Base-by-base conservation (phyloP, 768 basidiomycete species). In the Agaricus blazei region DNA sequence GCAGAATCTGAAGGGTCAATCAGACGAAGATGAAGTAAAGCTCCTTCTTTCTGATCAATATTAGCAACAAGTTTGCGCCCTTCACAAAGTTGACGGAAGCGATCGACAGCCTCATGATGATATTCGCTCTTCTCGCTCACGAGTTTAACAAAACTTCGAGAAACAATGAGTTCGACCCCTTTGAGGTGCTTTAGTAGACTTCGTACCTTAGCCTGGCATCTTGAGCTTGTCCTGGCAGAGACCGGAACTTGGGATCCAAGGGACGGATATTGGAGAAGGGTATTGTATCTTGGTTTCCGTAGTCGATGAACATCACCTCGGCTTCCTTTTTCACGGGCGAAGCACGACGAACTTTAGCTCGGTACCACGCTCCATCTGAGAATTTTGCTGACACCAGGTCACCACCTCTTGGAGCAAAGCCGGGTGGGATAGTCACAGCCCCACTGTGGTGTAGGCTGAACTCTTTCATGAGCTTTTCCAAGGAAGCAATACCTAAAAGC, bases 1-100 rank as follows among this genome's bases (percentile, higher is more conserved):
- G 76, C 70, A 2, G 90, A 84, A 70, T 93, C 88, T 26, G 76
- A 67, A 1, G 96, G 90, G 66, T 98, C 95, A 58, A 97, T 96
- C 36, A 99, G 82, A 47, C 96, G 89, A 52, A 99, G 82, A 69
- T 97, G 93, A 28, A 95, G 75, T 1, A 86, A 64, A 23, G 78
- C 61, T 26, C 89, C 87, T 64, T 97, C 96, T 64, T 77, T 85
- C 64, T 87, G 81, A 68, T 99, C 97, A 56, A 94, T 75, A 71
- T 95, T 98, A n/a, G 94, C 97, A 48, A 98, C 75, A n/a, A 98
- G 79, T 65, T 94, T 94, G 51, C 93, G 87, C n/a, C 92, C 93
- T 70, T 94, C 93, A 61, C 88, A 90, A 19, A 94, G 75, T 14
- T 79, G 69, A 26, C 87, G 83, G 85, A 98, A 98, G 48, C 90